Conservation (phyloP, 345 rosid genomes). For the Acer saccharum region DNA sequence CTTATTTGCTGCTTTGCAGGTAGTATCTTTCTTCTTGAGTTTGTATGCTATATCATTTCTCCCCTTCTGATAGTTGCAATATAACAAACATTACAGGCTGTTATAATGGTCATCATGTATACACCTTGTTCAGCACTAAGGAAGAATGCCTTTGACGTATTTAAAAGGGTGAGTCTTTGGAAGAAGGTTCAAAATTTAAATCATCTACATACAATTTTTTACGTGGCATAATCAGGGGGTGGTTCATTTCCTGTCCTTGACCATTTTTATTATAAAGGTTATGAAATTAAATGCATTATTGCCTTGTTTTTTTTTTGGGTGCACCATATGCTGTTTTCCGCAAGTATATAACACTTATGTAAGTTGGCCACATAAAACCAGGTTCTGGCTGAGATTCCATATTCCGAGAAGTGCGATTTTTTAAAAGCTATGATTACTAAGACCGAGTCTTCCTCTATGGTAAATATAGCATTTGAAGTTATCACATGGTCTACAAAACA, state of each 20-base stretch:
- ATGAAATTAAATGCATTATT: background rate
- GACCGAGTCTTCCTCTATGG: constrained; percentile 80
- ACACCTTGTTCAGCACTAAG: constrained; percentile 55
- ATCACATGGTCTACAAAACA: constrained; percentile 14
- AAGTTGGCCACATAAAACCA: constrained; percentile 32
- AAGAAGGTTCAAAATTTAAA: background rate
- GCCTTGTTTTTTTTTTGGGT: background rate
- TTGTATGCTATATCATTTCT: constrained; percentile 8
- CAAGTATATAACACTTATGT: background rate
- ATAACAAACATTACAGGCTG: constrained; percentile 45
- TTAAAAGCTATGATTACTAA: constrained; percentile 60
- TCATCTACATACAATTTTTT: background rate
- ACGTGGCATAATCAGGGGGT: background rate
- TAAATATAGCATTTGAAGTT: constrained; percentile 31
- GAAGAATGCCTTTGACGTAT: constrained; percentile 69
- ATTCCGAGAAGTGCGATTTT: constrained; percentile 56
- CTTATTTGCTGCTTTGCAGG: constrained; percentile 73
- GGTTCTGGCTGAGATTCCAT: constrained; percentile 81
- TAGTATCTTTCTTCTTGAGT: constrained; percentile 26
- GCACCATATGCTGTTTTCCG: background rate
- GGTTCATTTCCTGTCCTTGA: background rate
- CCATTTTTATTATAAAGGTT: background rate
- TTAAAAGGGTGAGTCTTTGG: constrained; percentile 61
- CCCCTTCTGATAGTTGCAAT: constrained; percentile 14
- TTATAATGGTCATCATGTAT: constrained; percentile 54